Base-by-base conservation (phyloP, 140 eudicot genomes). In the Bidens hawaiensis region DNA sequence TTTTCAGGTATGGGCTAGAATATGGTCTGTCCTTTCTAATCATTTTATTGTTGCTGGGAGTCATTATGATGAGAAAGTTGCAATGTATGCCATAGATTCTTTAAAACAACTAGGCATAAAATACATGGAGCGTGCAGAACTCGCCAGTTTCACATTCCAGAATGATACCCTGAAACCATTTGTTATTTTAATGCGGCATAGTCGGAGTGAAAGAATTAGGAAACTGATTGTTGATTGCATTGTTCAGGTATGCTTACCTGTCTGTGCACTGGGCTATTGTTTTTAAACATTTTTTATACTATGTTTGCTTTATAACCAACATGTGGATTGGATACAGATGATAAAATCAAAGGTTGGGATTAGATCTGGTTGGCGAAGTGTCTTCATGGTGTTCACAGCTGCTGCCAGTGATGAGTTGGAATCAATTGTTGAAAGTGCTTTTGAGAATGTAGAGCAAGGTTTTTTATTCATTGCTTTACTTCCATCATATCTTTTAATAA, bases 391-490 rank as follows among this genome's bases (percentile, higher is more conserved):
- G 57, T 90, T 90, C 71, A 86, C 97, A 22, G 90, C 95, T 40
- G 97, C 97, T 49, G 94, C 95, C 16, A 88, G 76, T 75, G 95
- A 90, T 68, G 90, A 79, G 53, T 28, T 75, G 65, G 97, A 81
- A 78, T 73, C 90, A 22, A 90, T 84, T 77, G 94, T 90, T 79
- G 97, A 90, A 71, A 90, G 78, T 79, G 97, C 97, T 69, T 90
- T 90, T 73, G 97, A 90, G 71, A 86, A 84, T 73, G 95, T 90
- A 11, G 97, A 90, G 65, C 97, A 90, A 76, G 97, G 97, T 90
- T 12, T 42, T 57, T 50, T 34, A 52, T 22, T 51, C 24, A 4
- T 76, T 71, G 41, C 40, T n/a, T 25, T 15, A 46, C 60, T 46
- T 48, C 7, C 28, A 21, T 27, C 8, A 6, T 34, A 34, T 14